Evolutionary conservation across 148 eudicot genomes (phyloP), one percentile per base, ranked within the genome.

Genomic region (Euryodendron excelsum): DNA sequence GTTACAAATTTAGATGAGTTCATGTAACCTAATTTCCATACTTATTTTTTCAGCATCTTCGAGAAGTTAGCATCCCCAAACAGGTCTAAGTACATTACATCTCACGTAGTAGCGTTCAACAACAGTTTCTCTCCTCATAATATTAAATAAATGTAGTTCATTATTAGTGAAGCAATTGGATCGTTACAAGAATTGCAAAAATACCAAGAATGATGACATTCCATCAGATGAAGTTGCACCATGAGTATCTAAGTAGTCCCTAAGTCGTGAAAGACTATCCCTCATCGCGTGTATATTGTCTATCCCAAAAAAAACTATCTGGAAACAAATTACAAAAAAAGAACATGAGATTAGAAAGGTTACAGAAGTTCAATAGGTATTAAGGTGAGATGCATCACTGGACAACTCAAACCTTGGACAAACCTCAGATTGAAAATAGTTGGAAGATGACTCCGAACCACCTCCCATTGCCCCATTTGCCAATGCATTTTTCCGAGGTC

Each of bases 401-500:
- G 31, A 77, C 12, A 65, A 69, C 73, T 74, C 44, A 34, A 74
- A 75, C 5, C 66, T 55, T 47, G 48, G 14, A 83, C 83, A 81
- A 82, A 96, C 98, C 98, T 96, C 99, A 75, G 97, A 96, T 60
- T 93, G 98, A 72, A 90, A 93, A 86, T 96, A 96, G 82, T 96
- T 90, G 69, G 98, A 89, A 73, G 99, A 90, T 65, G 99, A 96
- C 86, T 96, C 99, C 28, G 99, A 96, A 75, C 99, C 99, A 80
- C 99, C 99, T 71, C 99, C 99, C 97, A 96, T 89, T 34, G 99
- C 99, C 27, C 99, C 97, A 87, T 96, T 96, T 81, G 98, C 99
- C 74, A 96, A 81, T 66, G 99, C 99, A 88, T 96, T 96, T 88
- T 93, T 96, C 76, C 96, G 83, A 39, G 99, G 99, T 84, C 99